Base-by-base conservation (phyloP, 176 grass and related monocot genomes). In the Otatea glauca region DNA sequence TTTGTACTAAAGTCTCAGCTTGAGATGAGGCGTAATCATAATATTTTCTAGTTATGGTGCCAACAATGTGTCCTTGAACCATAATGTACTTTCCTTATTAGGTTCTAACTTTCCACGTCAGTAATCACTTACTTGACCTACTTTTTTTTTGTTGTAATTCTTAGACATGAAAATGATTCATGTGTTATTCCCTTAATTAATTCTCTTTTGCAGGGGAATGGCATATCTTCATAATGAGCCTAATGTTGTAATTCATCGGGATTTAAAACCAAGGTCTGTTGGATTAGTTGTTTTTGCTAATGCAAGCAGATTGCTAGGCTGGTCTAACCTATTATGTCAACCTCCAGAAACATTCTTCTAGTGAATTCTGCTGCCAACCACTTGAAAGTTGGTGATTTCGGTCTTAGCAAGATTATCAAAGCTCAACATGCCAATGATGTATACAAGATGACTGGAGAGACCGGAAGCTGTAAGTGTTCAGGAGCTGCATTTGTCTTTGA, bases 371-470 rank as follows among this genome's bases (percentile, higher is more conserved):
- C 77, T 84, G 97, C 97, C 38, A 94, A 99, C 70, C 97, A 99
- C 72, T 85, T 99, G 77, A 99, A 99, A 80, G 97, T 99, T 83
- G 97, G 97, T 79, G 97, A 99, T 54, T 99, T 99, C 58, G 97
- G 97, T 77, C 93, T 99, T 79, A 99, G 97, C 73, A 99, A 99
- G 78, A 89, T 99, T 60, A 96, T 99, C 65, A 99, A 84, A 91
- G 86, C 91, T 41, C 93, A 96, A 66, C 89, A 99, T 65, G 86
- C 93, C 76, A 95, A 94, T 79, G 97, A 99, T 62, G 88, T 96
- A 20, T 99, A 99, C 89, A 99, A 99, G 80, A 89, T 99, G 90
- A 99, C 97, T 23, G 97, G 96, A 83, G 97, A 99, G 64, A 99
- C 97, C 35, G 97, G 97, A 90, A 99, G 97, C 68, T 99, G 97